A percentile compares a stretch with the other conserved stretches of the same genome.
These are phyloP conservation scores for Galerina marginata DNA, from an alignment of 768 basidiomycete species.

Conservation along the genomic window DNA sequence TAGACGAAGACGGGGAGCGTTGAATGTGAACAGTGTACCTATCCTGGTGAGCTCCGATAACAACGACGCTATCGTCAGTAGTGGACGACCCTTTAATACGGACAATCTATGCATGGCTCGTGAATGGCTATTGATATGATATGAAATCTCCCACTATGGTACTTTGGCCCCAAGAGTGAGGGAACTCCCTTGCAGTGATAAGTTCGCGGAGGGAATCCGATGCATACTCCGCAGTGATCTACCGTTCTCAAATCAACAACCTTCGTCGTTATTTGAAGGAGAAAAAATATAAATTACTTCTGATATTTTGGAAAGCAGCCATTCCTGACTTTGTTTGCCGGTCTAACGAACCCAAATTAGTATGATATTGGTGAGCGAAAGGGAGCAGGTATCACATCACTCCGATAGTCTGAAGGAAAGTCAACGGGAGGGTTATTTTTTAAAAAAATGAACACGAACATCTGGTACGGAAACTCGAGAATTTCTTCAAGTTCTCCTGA, in stretches of 20 bases:
- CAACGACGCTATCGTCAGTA: constrained; percentile 63
- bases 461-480: constrained; percentile 76
- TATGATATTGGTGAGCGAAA: constrained; percentile 23
- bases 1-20: neutral
- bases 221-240: constrained; percentile 72
- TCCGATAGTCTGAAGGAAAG: constrained; percentile 47
- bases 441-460: constrained; percentile 47
- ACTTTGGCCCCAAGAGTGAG: constrained; percentile 87
- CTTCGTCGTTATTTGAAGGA: neutral
- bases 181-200: constrained; percentile 75
- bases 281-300: constrained; percentile 49
- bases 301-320: constrained; percentile 71
- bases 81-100: constrained; percentile 75
- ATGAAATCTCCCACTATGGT: constrained; percentile 57
- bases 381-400: constrained; percentile 56
- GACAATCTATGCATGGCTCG: constrained; percentile 58
- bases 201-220: constrained; percentile 55
- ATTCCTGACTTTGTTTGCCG: constrained; percentile 76
- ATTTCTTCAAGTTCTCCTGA: constrained; percentile 63
- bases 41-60: constrained; percentile 85
- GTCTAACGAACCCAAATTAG: constrained; percentile 47
- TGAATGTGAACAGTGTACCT: constrained; percentile 46
- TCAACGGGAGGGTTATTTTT: constrained; percentile 4
- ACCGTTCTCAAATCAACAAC: constrained; percentile 9
- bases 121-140: constrained; percentile 8